Conservation (phyloP, 306 rosid species). For the Geum urbanum region DNA sequence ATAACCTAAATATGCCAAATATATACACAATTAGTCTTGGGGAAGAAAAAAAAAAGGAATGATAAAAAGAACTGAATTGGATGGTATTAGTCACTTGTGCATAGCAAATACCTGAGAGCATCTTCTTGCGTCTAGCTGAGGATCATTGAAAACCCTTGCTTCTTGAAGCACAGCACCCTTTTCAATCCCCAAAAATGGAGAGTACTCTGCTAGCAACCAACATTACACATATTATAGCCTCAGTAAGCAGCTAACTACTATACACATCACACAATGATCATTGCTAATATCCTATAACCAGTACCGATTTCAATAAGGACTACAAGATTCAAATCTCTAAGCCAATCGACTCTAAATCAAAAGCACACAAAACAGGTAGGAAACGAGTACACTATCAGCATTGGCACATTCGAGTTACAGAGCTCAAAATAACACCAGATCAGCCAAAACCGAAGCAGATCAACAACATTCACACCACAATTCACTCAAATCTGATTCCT, state of each 20-base stretch:
- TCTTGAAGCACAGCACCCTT: conserved; percentile 99
- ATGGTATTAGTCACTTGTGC: background rate
- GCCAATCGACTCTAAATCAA: conserved; percentile 19
- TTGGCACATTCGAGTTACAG: conserved; percentile 15
- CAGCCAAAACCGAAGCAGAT: conserved; percentile 25
- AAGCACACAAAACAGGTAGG: conserved; percentile 13
- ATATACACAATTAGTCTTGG: conserved; percentile 21
- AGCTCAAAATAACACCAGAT: conserved; percentile 28
- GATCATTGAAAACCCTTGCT: conserved; percentile 97
- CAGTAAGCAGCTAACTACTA: background rate
- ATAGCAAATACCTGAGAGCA: conserved; percentile 80
- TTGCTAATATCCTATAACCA: conserved; percentile 3
- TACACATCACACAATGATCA: background rate
- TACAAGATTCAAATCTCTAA: conserved; percentile 33
- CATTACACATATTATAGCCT: conserved; percentile 18
- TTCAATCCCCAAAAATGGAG: conserved; percentile 91
- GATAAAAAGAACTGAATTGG: no score
- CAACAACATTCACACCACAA: conserved; percentile 25
- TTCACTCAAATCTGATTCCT: conserved; percentile 25
- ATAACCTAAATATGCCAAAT: conserved; percentile 56
- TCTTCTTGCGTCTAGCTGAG: conserved; percentile 90
- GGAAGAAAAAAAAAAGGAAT: conserved; percentile 2
- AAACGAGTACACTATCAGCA: conserved; percentile 25
- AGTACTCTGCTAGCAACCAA: conserved; percentile 61
- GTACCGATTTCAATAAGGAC: conserved; percentile 11